phyloP scores from a whole-genome alignment of 495 filamentous ascomycete genomes.

The Aspergillus sparsus region DNA sequence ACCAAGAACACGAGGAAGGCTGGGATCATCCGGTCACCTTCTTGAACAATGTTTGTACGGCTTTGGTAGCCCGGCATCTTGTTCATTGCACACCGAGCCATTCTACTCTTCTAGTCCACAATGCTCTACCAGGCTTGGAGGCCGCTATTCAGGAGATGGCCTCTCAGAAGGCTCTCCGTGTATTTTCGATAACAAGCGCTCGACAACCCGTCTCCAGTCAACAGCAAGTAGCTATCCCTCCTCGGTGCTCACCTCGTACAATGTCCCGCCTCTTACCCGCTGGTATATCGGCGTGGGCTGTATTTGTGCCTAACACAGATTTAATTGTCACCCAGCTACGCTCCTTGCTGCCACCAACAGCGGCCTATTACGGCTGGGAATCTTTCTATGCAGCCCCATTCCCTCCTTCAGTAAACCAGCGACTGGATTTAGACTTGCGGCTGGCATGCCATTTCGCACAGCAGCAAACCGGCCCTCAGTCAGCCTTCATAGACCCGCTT shows the following conservation, averaged over 20 bases:
- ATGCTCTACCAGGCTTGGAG: not conserved
- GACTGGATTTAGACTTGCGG: too few species aligned
- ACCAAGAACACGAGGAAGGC: too few species aligned
- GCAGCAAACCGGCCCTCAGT: not conserved
- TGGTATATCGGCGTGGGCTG: not conserved
- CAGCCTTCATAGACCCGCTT: not conserved
- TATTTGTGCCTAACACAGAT: not conserved
- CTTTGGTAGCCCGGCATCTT: not conserved
- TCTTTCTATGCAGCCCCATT: not conserved
- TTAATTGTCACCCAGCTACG: not conserved
- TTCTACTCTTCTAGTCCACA: not conserved
- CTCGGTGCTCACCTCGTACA: not conserved
- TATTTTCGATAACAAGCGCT: not conserved
- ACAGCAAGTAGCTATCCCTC: not conserved
- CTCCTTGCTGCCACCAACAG: not conserved
- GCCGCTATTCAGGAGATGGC: not conserved
- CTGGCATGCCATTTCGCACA: too few species aligned
- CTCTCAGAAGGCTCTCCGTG: not conserved
- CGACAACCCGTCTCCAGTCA: not conserved
- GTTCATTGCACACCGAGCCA: not conserved
- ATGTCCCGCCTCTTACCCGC: slow-evolving; percentile 1
- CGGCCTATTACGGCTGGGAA: not conserved
- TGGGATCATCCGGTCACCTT: too few species aligned
- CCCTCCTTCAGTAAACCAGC: not conserved
- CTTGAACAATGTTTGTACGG: not conserved